Percentiles rank a stretch among this genome's conserved stretches.
These are phyloP conservation scores for Cavenderia fasciculata DNA, from an alignment of 78 protist species.

Conservation along the genomic window DNA sequence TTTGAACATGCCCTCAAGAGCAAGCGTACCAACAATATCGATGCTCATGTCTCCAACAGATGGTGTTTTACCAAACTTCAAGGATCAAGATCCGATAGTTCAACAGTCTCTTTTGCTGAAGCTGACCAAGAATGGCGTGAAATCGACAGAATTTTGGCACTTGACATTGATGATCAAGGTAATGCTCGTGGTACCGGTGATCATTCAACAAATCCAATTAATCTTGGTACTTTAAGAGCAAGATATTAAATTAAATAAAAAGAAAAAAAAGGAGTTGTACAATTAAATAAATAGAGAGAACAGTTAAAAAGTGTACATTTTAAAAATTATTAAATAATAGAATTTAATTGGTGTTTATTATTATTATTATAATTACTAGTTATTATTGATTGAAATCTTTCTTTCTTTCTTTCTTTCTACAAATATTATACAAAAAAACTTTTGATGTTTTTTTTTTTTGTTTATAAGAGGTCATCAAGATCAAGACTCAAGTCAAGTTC, in stretches of 20 bases:
- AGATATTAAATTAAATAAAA: slow-evolving; percentile 62
- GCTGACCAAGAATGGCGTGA: slow-evolving; percentile 46
- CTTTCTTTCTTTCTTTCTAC: no score
- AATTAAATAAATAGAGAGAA: no score
- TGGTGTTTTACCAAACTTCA: slow-evolving; percentile 57
- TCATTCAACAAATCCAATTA: background rate
- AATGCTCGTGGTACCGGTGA: slow-evolving; percentile 31
- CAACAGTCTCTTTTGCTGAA: slow-evolving; percentile 7
- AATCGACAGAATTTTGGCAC: slow-evolving; percentile 25
- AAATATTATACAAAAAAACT: no score
- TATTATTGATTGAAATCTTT: no score
- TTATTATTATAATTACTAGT: no score
- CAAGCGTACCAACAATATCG: slow-evolving; percentile 15
- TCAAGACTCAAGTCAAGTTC: no score
- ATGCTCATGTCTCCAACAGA: slow-evolving; percentile 18
- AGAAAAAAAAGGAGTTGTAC: no score
- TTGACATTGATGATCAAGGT: slow-evolving; percentile 38
- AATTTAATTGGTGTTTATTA: slow-evolving; percentile 24
- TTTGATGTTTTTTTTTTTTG: no score
- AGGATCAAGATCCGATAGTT: background rate
- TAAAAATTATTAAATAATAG: background rate
- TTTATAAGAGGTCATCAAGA: no score
- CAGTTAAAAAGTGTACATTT: no score
- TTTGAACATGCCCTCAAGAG: slow-evolving; percentile 60
- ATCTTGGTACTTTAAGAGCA: slow-evolving; percentile 26